phyloP scores from a whole-genome alignment of 192 early-diverging fungal genomes.

The Backusella circina region DNA sequence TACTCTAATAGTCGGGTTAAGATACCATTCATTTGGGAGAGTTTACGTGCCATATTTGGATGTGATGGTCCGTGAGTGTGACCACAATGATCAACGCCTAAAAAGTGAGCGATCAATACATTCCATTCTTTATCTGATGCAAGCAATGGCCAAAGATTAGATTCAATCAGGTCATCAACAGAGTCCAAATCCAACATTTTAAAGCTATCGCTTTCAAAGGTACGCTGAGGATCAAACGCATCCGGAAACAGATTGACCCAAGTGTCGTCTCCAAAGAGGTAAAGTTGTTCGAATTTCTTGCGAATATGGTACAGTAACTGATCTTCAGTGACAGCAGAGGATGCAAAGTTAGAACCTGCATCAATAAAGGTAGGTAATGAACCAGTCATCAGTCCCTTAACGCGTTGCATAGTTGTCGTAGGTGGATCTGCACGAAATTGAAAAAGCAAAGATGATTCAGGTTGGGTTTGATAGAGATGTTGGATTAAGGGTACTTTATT shows the following conservation, averaged over 20 bases:
- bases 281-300: constrained; percentile 36
- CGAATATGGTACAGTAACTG: constrained; percentile 55
- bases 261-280: constrained; percentile 94
- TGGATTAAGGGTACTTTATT: constrained; percentile 52
- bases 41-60: constrained; percentile 80
- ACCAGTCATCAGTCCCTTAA: constrained; percentile 80
- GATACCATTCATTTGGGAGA: constrained; percentile 81
- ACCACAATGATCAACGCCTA: constrained; percentile 96
- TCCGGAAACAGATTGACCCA: constrained; percentile 86
- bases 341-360: constrained; percentile 77
- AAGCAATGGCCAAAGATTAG: constrained; percentile 49
- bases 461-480: constrained; percentile 40
- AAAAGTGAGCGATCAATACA: constrained; percentile 84
- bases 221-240: constrained; percentile 41
- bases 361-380: constrained; percentile 84
- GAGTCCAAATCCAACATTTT: constrained; percentile 91
- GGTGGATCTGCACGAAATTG: constrained; percentile 79
- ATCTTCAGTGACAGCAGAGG: constrained; percentile 69
- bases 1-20: constrained; percentile 59
- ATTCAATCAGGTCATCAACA: constrained; percentile 83
- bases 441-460: constrained; percentile 58
- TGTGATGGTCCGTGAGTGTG: constrained; percentile 88
- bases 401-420: constrained; percentile 77
- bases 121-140: constrained; percentile 57
- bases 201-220: constrained; percentile 61